Percentiles rank a stretch among this genome's conserved stretches.
Evolutionary conservation across 768 basidiomycete genomes (phyloP).

Genomic region (Lactarius trivialis): DNA sequence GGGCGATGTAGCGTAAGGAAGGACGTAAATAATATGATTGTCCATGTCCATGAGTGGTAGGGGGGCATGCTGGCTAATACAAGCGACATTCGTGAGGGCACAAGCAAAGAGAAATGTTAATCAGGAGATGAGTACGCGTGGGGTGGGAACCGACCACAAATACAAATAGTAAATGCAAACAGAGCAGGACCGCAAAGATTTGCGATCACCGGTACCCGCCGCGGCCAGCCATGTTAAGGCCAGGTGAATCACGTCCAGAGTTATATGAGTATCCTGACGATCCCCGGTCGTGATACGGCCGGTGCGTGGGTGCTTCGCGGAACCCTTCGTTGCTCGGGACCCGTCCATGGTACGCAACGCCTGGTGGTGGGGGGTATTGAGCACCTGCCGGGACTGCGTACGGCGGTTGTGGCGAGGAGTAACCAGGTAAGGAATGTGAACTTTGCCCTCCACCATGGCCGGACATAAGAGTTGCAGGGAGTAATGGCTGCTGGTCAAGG

Average conservation of each 20-base stretch:
- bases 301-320: slow-evolving; percentile 58
- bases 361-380: slow-evolving; percentile 36
- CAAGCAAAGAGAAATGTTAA: neutral
- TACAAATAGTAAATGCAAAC: slow-evolving; percentile 2
- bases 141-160: neutral
- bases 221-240: slow-evolving; percentile 7
- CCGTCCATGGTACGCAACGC: slow-evolving; percentile 38
- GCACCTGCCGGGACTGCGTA: slow-evolving; percentile 15
- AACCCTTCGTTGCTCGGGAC: slow-evolving; percentile 33
- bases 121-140: neutral
- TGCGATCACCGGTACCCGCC: slow-evolving; percentile 8
- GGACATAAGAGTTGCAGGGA: slow-evolving; percentile 28
- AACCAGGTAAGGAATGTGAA: slow-evolving; percentile 9
- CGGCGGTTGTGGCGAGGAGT: slow-evolving; percentile 24
- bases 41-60: slow-evolving; percentile 4
- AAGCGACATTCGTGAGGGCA: neutral
- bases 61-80: neutral
- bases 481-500: slow-evolving; percentile 55
- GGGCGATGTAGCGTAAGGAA: neutral
- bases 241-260: slow-evolving; percentile 20
- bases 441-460: slow-evolving; percentile 3
- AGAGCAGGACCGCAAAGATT: neutral
- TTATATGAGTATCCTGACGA: slow-evolving; percentile 23
- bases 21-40: neutral
- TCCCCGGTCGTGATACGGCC: slow-evolving; percentile 37